phyloP scores from a whole-genome alignment of 345 rosid species.

The Acer negundo region DNA sequence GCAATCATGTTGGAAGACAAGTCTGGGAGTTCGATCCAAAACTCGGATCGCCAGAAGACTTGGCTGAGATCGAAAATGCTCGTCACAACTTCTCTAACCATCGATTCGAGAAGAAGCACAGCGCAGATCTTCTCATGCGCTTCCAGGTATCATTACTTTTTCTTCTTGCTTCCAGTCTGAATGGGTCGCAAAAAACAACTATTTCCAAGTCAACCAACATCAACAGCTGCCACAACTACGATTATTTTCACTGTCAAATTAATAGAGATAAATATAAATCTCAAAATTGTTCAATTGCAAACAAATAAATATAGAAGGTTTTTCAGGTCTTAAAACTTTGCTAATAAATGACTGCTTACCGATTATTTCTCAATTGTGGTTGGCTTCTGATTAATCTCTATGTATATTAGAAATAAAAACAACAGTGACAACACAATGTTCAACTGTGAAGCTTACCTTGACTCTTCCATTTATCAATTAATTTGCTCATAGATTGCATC shows the following conservation, averaged over 20 bases:
- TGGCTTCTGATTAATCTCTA: not conserved
- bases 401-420: too few species aligned
- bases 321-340: not conserved
- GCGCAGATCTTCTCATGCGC: slow-evolving; percentile 90
- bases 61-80: slow-evolving; percentile 59
- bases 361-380: not conserved
- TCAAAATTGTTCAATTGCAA: not conserved
- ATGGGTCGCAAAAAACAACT: not conserved
- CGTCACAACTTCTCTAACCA: slow-evolving; percentile 51
- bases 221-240: not conserved
- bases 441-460: too few species aligned
- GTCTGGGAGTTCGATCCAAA: slow-evolving; percentile 88
- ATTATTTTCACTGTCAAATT: not conserved
- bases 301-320: not conserved
- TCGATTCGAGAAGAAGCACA: slow-evolving; percentile 71
- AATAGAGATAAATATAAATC: not conserved
- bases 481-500: too few species aligned
- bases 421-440: too few species aligned
- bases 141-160: slow-evolving; percentile 51
- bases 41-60: slow-evolving; percentile 62
- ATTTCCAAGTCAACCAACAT: not conserved
- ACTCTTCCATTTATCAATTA: too few species aligned
- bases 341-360: not conserved
- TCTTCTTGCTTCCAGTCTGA: not conserved
- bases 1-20: slow-evolving; percentile 78